phyloP scores from a whole-genome alignment of 2,329 filamentous ascomycete genomes.

The Ceratocystis colombiana region DNA sequence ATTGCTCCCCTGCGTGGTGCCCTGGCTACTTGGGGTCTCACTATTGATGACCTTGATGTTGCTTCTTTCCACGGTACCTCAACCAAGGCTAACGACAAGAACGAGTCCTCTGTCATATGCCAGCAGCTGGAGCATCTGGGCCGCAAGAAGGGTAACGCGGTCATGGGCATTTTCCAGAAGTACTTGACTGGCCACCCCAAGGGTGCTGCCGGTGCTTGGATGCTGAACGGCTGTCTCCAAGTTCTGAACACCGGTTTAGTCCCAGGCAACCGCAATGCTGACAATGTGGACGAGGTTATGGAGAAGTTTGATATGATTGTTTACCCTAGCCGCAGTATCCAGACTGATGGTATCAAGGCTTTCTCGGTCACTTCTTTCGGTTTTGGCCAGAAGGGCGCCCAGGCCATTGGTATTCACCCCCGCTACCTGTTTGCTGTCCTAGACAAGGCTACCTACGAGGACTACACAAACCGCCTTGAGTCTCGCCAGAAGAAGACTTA shows the following conservation, averaged over 20 bases:
- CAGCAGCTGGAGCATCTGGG: constrained; percentile 92
- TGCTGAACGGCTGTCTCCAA: constrained; percentile 97
- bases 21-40: constrained; percentile 94
- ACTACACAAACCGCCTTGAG: constrained; percentile 81
- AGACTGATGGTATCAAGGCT: constrained; percentile 96
- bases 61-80: constrained; percentile 99
- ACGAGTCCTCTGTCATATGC: constrained; percentile 95
- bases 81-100: constrained; percentile 98
- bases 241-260: constrained; percentile 90
- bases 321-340: constrained; percentile 87
- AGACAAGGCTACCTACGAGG: constrained; percentile 68
- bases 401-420: constrained; percentile 93
- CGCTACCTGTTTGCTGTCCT: constrained; percentile 94
- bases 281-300: constrained; percentile 93
- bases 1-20: constrained; percentile 95
- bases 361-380: constrained; percentile 98
- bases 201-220: constrained; percentile 98
- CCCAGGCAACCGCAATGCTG: constrained; percentile 93
- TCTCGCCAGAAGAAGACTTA: constrained; percentile 97
- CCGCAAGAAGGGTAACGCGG: constrained; percentile 88
- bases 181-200: constrained; percentile 98
- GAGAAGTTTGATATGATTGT: constrained; percentile 97
- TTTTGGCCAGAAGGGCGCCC: constrained; percentile 97
- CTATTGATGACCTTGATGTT: constrained; percentile 87
- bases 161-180: constrained; percentile 98